Evolutionary conservation across 345 rosid species (phyloP).

Genomic region (Rhodamnia rubescens): DNA sequence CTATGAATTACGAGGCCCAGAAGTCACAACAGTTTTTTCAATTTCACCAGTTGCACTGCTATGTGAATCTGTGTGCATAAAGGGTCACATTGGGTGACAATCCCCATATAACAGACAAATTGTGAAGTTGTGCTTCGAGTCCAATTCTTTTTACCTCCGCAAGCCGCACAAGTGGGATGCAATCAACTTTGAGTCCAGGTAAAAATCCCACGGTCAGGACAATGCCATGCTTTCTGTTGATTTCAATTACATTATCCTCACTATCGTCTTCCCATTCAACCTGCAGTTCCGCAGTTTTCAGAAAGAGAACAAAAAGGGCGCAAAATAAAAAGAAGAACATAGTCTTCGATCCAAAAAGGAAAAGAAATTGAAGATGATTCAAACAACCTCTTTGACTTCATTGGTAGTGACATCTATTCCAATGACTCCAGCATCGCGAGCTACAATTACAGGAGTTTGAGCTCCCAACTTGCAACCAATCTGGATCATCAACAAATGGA

Average conservation of each 20-base stretch:
- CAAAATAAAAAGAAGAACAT: neutral
- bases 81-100: neutral
- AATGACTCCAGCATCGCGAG: constrained; percentile 33
- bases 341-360: neutral
- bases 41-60: neutral
- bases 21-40: neutral
- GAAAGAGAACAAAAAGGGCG: neutral
- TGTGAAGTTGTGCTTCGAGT: neutral
- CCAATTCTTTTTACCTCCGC: constrained; percentile 17
- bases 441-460: constrained; percentile 29
- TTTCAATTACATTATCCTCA: neutral
- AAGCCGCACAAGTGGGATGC: constrained; percentile 28
- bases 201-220: constrained; percentile 61
- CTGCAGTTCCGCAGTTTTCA: constrained; percentile 12
- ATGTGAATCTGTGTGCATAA: neutral
- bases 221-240: constrained; percentile 16
- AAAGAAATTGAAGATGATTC: neutral
- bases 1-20: neutral
- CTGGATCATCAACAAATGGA: constrained; percentile 11
- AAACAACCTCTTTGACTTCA: constrained; percentile 49
- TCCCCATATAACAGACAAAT: neutral
- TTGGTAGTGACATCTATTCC: constrained; percentile 37
- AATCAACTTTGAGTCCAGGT: constrained; percentile 80
- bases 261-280: constrained; percentile 14
- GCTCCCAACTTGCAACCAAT: constrained; percentile 26